Evolutionary conservation across 352 stramenopile genomes (phyloP).

Genomic region (Pelagophyceae sp.): DNA sequence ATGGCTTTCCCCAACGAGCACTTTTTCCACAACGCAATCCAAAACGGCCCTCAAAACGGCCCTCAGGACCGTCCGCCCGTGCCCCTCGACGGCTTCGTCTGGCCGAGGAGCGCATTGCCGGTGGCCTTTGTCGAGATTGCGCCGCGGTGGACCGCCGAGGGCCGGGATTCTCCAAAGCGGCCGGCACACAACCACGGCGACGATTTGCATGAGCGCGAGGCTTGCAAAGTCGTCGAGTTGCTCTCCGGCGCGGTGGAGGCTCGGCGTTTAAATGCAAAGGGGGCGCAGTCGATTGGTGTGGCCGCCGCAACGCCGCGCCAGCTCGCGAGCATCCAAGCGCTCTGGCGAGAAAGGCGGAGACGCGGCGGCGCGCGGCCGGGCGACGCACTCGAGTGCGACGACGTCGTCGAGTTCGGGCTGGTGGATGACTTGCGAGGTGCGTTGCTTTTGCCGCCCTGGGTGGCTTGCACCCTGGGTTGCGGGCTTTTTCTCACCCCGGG

Average conservation of each 20-base stretch:
- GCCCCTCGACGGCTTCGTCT: conserved; percentile 28
- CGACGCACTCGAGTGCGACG: neutral
- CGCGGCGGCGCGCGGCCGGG: no score
- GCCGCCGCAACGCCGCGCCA: neutral
- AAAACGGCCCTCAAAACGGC: conserved; percentile 67
- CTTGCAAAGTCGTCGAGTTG: neutral
- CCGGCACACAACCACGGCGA: conserved; percentile 38
- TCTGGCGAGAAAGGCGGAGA: no score
- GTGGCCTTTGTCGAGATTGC: conserved; percentile 29
- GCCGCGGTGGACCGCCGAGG: no score
- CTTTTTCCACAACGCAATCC: conserved; percentile 80
- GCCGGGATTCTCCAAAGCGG: neutral
- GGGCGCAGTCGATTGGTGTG: neutral
- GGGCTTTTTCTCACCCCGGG: no score
- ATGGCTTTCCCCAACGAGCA: conserved; percentile 78
- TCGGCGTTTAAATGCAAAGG: no score
- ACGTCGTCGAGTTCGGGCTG: neutral
- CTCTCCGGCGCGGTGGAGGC: no score
- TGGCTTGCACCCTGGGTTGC: no score
- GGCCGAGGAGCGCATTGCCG: conserved; percentile 24
- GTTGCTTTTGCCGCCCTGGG: no score
- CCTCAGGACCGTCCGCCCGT: conserved; percentile 34
- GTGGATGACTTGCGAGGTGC: neutral
- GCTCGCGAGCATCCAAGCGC: neutral
- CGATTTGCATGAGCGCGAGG: neutral